Evolutionary conservation across 176 grass and related monocot genomes (phyloP), one percentile per base, ranked within the genome.

Genomic region (Juncus inflexus): DNA sequence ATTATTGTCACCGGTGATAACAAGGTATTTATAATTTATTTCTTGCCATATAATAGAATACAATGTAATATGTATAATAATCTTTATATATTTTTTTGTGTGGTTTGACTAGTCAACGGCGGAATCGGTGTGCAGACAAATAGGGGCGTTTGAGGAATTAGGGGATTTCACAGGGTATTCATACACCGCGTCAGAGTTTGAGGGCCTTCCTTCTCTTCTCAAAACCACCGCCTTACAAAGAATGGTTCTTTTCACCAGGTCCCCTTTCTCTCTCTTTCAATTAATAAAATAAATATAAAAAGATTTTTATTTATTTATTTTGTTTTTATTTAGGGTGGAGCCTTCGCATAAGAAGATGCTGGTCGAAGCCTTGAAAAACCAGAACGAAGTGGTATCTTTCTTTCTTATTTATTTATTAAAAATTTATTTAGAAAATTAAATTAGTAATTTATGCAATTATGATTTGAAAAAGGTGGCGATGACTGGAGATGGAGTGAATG

Each of bases 401-500:
- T 35, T n/a, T 39, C 49, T 61, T 74, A 37, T 57, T 39, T 42
- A 79, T 6, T 38, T 56, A 58, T 54, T 63, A 37, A 40, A 58
- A n/a, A 35, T 42, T 15, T 14, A 12, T 65, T 56, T 40, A 15
- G 37, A 5, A 4, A 11, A 35, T 51, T 42, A 7, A 53, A 63
- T 77, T 69, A 28, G 52, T 16, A n/a, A 66, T 7, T 54, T 77
- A 4, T 56, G 39, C 54, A 73, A 6, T 42, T 66, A 68, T 41
- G n/a, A 70, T 58, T 8, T 58, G 12, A 78, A 61, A 50, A 82
- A 97, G 94, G 94, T 99, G 78, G 94, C 94, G 62, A 99, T 99
- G 94, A 99, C 94, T 61, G 94, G 94, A 71, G 94, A 99, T 86
- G 94, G 94, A n/a, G 94, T 99, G 56, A 99, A 99, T 80, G 94